Base-by-base conservation (phyloP, 2,329 filamentous ascomycete genomes). In the Ceratocystis destructans region DNA sequence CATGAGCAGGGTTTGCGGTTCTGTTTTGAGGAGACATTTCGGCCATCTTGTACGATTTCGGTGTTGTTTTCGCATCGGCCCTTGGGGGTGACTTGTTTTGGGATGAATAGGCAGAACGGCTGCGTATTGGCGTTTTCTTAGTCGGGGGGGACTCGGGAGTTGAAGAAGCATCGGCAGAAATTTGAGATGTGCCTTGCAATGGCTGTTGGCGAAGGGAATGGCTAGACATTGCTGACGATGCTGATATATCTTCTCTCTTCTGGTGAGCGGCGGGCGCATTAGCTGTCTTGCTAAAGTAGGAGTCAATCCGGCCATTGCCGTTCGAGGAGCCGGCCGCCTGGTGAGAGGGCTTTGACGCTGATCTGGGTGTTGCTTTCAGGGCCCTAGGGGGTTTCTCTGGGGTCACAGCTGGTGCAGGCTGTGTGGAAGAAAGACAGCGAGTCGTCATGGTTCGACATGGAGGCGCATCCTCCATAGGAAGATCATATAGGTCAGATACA, bases 381-480 rank as follows among this genome's bases (percentile, higher is more conserved):
- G 28, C n/a, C 3, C 53, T 37, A 3, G 22, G 10, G 10, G n/a
- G 50, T 62, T 64, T 67, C 25, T 62, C 25, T 2, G 25, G 10
- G 10, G 48, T 4, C 28, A 53, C 20, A 15, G 10, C 33, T 50
- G 55, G 8, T 15, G 46, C 6, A 3, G 53, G 17, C 17, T 15
- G 50, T 46, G 10, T 45, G 22, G 5, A 50, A 25, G 31, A 15
- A 53, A n/a, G 6, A 25, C 31, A 20, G 41, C 20, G 22, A 48
- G 33, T 55, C 15, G 53, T 44, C 10, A 45, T 10, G n/a, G 50
- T 64, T n/a, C 44, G 22, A 17, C 61, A 25, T 5, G 67, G 61
- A n/a, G 67, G 67, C 22, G 67, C 67, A 66, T 68, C 67, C 20
- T 64, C 50, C 67, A 68, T 68, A 33, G 67, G 67, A 33, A 68